These are phyloP conservation scores for Lentinus brumalis DNA, from an alignment of 768 basidiomycete species.

Conservation along the genomic window DNA sequence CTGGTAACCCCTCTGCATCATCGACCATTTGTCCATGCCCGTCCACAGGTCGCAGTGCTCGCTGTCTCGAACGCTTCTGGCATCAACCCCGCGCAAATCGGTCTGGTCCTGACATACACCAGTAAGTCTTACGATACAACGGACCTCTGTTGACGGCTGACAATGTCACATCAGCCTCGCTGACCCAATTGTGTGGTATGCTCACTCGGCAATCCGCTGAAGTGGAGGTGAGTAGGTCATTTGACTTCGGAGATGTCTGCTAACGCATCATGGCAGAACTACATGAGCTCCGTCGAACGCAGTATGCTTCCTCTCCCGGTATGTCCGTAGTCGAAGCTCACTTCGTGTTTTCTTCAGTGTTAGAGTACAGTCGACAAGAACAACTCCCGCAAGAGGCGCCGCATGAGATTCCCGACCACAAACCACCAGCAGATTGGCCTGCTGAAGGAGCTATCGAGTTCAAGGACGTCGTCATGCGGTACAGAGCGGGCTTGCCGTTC, in stretches of 20 bases:
- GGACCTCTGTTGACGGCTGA: not conserved
- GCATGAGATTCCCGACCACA: conserved; percentile 55
- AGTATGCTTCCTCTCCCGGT: conserved; percentile 30
- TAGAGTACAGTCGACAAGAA: conserved; percentile 54
- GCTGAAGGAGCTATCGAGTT: conserved; percentile 59
- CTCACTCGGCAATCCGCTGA: conserved; percentile 62
- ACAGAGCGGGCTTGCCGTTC: conserved; percentile 70
- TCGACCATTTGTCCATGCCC: not conserved
- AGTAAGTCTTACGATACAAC: conserved; percentile 35
- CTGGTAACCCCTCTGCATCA: not conserved
- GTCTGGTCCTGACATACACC: conserved; percentile 70
- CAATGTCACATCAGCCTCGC: conserved; percentile 36
- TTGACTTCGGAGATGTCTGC: not conserved
- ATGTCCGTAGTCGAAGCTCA: not conserved
- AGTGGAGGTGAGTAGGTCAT: conserved; percentile 49
- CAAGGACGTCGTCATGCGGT: conserved; percentile 58
- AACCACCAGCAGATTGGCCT: conserved; percentile 68
- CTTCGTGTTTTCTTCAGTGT: conserved; percentile 35
- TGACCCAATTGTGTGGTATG: conserved; percentile 55
- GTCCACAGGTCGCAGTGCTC: conserved; percentile 62
- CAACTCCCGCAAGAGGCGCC: conserved; percentile 65
- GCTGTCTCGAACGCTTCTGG: conserved; percentile 55
- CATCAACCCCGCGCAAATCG: conserved; percentile 68
- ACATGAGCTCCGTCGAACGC: conserved; percentile 69
- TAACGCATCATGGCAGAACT: conserved; percentile 41